These are phyloP conservation scores for Penicillium salamii DNA, from an alignment of 495 filamentous ascomycete species.

Conservation along the genomic window DNA sequence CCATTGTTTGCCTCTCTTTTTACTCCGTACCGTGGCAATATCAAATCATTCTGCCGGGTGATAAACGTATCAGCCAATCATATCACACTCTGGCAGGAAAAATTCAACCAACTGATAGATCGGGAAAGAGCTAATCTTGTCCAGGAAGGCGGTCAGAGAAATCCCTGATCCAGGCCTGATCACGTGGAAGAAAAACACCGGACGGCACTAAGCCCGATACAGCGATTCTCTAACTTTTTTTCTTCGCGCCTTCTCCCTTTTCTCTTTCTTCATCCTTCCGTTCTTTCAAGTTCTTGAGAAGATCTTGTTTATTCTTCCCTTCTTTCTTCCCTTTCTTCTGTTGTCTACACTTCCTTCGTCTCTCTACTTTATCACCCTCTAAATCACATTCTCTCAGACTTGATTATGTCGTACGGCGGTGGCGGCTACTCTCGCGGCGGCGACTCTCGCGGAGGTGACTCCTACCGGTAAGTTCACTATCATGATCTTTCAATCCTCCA, in stretches of 20 bases:
- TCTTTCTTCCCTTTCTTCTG: constrained; percentile 18
- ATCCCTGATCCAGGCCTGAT: neutral
- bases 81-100: neutral
- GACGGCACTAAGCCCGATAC: constrained; percentile 15
- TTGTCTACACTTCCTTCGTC: constrained; percentile 20
- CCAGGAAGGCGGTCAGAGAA: constrained; percentile 1
- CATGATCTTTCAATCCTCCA: no score
- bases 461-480: constrained; percentile 43
- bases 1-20: neutral
- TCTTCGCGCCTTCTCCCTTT: constrained; percentile 25
- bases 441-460: constrained; percentile 25
- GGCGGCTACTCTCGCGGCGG: constrained; percentile 55
- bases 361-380: constrained; percentile 17
- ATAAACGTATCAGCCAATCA: neutral
- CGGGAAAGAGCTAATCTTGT: neutral
- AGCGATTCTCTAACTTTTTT: constrained; percentile 20
- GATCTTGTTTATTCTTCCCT: constrained; percentile 10
- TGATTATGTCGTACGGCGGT: constrained; percentile 73
- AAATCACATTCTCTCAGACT: constrained; percentile 23
- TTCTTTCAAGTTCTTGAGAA: constrained; percentile 5
- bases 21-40: neutral
- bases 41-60: neutral
- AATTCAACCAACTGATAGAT: neutral
- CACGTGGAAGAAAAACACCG: constrained; percentile 12
- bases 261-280: constrained; percentile 15